phyloP scores from a whole-genome alignment of 352 stramenopile species.

The Globisporangium parvum region DNA sequence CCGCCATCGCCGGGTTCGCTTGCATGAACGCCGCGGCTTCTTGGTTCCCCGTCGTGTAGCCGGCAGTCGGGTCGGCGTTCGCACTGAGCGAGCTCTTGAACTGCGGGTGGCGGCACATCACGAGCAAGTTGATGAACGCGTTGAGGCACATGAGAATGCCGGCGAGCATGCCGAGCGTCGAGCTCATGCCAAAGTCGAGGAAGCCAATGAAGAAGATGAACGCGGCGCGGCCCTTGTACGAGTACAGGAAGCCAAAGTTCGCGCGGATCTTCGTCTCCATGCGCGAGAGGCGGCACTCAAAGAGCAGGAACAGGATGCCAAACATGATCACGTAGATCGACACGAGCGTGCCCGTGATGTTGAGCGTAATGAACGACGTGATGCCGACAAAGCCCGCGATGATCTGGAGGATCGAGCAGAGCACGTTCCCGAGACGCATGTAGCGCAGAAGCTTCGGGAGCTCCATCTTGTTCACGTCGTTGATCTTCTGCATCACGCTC shows the following conservation, averaged over 20 bases:
- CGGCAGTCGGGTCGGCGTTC: conserved; percentile 65
- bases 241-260: conserved; percentile 87
- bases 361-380: conserved; percentile 86
- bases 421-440: conserved; percentile 82
- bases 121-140: conserved; percentile 81
- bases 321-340: conserved; percentile 90
- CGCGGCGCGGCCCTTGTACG: conserved; percentile 76
- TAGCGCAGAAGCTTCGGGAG: conserved; percentile 83
- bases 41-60: conserved; percentile 78
- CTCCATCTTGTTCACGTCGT: conserved; percentile 88
- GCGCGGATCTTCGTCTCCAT: conserved; percentile 79
- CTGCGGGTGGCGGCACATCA: conserved; percentile 84
- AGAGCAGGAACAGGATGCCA: conserved; percentile 79
- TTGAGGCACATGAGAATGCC: conserved; percentile 83
- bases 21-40: conserved; percentile 78
- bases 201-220: conserved; percentile 91
- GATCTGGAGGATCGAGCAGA: conserved; percentile 79
- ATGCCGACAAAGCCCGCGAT: conserved; percentile 76
- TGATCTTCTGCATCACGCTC: conserved; percentile 76
- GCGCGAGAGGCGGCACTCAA: conserved; percentile 82
- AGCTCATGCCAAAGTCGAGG: conserved; percentile 84
- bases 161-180: conserved; percentile 62
- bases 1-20: conserved; percentile 71
- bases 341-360: conserved; percentile 84
- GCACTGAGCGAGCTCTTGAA: conserved; percentile 77